These are phyloP conservation scores for Solanum medicagineum DNA, from an alignment of 257 asterid species.

Conservation along the genomic window DNA sequence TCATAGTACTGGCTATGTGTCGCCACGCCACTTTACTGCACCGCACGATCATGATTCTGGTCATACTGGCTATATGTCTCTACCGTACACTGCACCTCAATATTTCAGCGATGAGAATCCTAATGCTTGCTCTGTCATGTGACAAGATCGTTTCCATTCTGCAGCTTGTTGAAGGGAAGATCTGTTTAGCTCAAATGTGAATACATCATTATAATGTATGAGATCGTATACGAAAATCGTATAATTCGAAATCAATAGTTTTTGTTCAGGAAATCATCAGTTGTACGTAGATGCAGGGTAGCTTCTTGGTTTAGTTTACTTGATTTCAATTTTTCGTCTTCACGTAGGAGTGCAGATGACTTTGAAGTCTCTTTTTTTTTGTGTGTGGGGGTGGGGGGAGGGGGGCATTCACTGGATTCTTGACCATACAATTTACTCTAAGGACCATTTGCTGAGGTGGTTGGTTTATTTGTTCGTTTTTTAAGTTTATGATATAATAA, in stretches of 20 bases:
- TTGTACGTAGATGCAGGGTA: too few species aligned
- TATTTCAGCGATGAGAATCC: slow-evolving; percentile 93
- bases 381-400: too few species aligned
- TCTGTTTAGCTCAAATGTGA: neutral
- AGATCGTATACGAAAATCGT: neutral
- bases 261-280: neutral
- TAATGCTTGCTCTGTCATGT: slow-evolving; percentile 76
- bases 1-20: slow-evolving; percentile 26
- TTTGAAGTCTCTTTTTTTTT: neutral
- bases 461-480: neutral
- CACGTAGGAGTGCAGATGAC: neutral
- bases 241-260: neutral
- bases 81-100: slow-evolving; percentile 12
- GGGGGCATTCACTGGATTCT: too few species aligned
- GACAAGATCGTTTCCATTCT: neutral
- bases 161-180: neutral
- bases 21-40: slow-evolving; percentile 29
- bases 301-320: neutral
- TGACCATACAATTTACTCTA: too few species aligned
- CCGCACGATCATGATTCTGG: slow-evolving; percentile 10
- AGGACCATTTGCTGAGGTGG: neutral
- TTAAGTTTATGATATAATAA: too few species aligned
- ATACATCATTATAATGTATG: neutral
- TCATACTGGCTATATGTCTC: slow-evolving; percentile 25
- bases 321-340: neutral